Evolutionary conservation across 2,329 filamentous ascomycete genomes (phyloP).

Genomic region (Sphaerulina musiva): DNA sequence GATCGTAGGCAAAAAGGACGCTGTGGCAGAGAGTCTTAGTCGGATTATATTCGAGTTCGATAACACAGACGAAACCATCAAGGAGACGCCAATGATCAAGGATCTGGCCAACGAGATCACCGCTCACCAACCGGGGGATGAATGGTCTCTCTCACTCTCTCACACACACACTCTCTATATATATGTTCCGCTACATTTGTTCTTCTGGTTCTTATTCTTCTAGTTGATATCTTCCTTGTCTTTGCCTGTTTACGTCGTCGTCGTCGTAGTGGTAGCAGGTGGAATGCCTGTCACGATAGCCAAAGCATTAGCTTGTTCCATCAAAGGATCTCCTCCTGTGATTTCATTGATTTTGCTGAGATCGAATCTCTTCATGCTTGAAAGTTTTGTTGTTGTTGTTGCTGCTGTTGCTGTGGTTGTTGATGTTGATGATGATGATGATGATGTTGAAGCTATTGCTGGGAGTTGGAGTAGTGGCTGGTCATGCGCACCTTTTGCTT

Average conservation of each 20-base stretch:
- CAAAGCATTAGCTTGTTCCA: constrained; percentile 19
- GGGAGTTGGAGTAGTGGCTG: neutral
- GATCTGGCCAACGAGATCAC: neutral
- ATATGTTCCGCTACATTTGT: too few relatives aligned
- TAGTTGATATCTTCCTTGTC: too few relatives aligned
- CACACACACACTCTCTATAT: too few relatives aligned
- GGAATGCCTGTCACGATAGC: constrained; percentile 23
- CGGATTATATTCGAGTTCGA: neutral
- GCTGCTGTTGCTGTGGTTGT: neutral
- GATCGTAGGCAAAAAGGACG: neutral
- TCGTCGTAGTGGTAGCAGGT: neutral
- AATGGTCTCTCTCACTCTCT: too few relatives aligned
- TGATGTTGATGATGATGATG: neutral
- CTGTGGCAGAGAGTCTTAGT: neutral
- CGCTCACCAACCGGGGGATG: neutral
- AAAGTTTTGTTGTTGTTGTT: neutral
- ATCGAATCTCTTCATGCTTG: constrained; percentile 8
- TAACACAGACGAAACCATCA: neutral
- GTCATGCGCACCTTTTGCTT: constrained; percentile 11
- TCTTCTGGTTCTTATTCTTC: neutral
- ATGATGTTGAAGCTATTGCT: neutral
- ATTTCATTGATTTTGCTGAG: constrained; percentile 4
- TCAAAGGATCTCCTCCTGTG: constrained; percentile 13
- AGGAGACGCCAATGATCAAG: neutral
- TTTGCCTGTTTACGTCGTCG: too few relatives aligned